Percentiles rank a stretch among this genome's conserved stretches.
These are phyloP conservation scores for Emergomyces pasteurianus DNA, from an alignment of 2,329 filamentous ascomycete species.

Conservation along the genomic window DNA sequence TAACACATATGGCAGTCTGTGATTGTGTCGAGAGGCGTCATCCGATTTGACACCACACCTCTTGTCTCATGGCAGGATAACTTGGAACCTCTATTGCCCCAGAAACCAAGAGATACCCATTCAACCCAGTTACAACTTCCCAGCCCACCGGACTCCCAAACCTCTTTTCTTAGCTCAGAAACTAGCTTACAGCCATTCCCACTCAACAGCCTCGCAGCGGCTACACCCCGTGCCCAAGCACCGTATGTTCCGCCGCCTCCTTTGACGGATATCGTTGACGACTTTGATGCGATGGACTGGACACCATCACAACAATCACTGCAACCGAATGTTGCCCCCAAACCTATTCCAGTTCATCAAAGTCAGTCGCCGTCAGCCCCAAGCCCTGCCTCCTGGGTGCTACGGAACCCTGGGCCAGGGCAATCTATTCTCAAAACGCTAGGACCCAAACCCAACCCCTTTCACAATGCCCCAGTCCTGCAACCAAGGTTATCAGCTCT, in stretches of 20 bases:
- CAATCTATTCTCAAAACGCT: conserved; percentile 20
- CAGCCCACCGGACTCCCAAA: conserved; percentile 9
- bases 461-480: conserved; percentile 22
- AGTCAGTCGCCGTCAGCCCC: conserved; percentile 31
- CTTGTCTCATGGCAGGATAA: conserved; percentile 32
- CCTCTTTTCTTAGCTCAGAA: conserved; percentile 9
- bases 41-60: conserved; percentile 30
- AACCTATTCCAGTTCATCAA: conserved; percentile 21
- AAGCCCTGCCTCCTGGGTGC: conserved; percentile 28
- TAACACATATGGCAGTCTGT: conserved; percentile 23
- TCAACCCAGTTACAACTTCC: conserved; percentile 10
- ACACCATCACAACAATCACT: conserved; percentile 33
- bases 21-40: conserved; percentile 24
- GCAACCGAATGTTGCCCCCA: conserved; percentile 20
- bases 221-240: conserved; percentile 13
- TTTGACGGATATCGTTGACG: conserved; percentile 23
- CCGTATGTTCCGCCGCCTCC: conserved; percentile 24
- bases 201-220: conserved; percentile 28
- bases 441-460: conserved; percentile 27
- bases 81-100: conserved; percentile 19
- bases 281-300: conserved; percentile 39
- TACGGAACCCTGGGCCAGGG: conserved; percentile 20
- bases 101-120: conserved; percentile 13
- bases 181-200: conserved; percentile 23
- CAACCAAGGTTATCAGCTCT: conserved; percentile 6